Evolutionary conservation across 2,329 filamentous ascomycete genomes (phyloP).

Genomic region (Colletotrichum cordylinicola): DNA sequence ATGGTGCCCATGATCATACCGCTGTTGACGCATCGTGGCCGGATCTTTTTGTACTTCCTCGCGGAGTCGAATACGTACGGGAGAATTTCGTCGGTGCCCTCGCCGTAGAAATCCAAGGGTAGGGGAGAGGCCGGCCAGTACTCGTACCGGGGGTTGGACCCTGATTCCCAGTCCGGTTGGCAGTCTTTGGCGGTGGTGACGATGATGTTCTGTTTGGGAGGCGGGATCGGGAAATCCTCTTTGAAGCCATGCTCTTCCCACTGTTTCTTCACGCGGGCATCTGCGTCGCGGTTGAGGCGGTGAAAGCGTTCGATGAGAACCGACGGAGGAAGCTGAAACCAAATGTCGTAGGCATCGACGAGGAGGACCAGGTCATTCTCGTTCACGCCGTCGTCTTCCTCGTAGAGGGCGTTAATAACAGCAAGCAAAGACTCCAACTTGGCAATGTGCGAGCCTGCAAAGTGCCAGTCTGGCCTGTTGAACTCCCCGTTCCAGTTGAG

Average conservation of each 20-base stretch:
- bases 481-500: slow-evolving; percentile 44
- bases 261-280: slow-evolving; percentile 29
- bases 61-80: slow-evolving; percentile 34
- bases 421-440: slow-evolving; percentile 40
- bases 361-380: slow-evolving; percentile 39
- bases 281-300: slow-evolving; percentile 37
- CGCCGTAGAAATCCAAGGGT: slow-evolving; percentile 37
- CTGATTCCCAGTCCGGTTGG: slow-evolving; percentile 35
- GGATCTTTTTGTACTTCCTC: slow-evolving; percentile 36
- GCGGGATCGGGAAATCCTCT: slow-evolving; percentile 31
- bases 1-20: slow-evolving; percentile 42
- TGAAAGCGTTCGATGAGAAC: slow-evolving; percentile 42
- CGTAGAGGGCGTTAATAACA: slow-evolving; percentile 33
- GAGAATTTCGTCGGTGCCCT: slow-evolving; percentile 33
- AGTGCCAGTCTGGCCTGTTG: slow-evolving; percentile 41
- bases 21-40: slow-evolving; percentile 39
- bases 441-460: slow-evolving; percentile 42
- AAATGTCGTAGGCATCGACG: slow-evolving; percentile 44
- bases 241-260: slow-evolving; percentile 25
- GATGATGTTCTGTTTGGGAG: slow-evolving; percentile 37
- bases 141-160: slow-evolving; percentile 39
- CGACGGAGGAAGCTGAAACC: slow-evolving; percentile 44
- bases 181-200: slow-evolving; percentile 41
- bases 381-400: slow-evolving; percentile 19
- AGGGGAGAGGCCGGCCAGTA: slow-evolving; percentile 42